Base-by-base conservation (phyloP, 768 basidiomycete genomes). In the Boletellus ananas region DNA sequence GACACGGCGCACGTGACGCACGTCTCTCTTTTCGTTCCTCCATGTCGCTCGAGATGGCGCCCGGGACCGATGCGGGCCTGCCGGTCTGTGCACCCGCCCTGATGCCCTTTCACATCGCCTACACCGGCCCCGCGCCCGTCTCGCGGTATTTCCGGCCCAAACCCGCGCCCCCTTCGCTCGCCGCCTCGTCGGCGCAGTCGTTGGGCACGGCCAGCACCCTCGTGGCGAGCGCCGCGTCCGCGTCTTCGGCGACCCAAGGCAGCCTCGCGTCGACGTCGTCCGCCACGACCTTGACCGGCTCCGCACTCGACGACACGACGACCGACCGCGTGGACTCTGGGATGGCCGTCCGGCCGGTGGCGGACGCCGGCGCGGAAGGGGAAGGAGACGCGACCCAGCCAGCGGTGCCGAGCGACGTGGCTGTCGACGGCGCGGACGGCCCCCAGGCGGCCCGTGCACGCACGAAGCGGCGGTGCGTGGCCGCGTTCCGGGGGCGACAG, bases 51-150 rank as follows among this genome's bases (percentile, higher is more conserved):
- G 60, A 69, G 52, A 61, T 69, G 33, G 49, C 35, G n/a, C 45
- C 57, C 21, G 45, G 3, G 16, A n/a, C 23, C 4, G 51, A 51
- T 27, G 50, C 18, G 27, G 21, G 12, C 12, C 52, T 55, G 56
- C 78, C 10, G 62, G 70, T n/a, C 50, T 81, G 79, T 41, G 72
- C 69, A 3, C 88, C 87, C 1, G 76, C 83, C 61, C 75, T 94
- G 27, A 90, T 94, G 87, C 90, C 90, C 5, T 93, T 94, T 55
- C 81, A 85, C 57, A 82, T 92, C 41, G 68, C 74, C 12, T 81
- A 90, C 65, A 72, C 76, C 10, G 90, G 90, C 0, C 75, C 77
- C 17, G 89, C 90, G 1, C 81, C 84, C 6, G 72, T 92, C 16
- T 85, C 84, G 4, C 84, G 84, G 6, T 93, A 84, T 65, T 83